These are phyloP conservation scores for Malus sylvestris DNA, from an alignment of 306 rosid species.

Conservation along the genomic window DNA sequence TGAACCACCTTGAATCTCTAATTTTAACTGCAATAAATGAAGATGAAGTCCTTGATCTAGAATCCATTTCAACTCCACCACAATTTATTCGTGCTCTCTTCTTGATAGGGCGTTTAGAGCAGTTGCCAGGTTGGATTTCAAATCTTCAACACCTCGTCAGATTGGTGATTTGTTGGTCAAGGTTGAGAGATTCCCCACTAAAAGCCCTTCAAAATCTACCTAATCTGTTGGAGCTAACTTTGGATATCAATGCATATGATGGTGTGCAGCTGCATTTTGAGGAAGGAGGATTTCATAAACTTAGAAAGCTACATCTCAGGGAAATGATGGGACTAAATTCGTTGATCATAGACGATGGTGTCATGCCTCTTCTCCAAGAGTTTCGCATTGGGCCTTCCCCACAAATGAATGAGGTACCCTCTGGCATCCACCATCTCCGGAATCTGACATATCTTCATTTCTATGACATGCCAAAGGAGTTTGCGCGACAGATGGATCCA, in stretches of 20 bases:
- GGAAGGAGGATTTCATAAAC: not conserved
- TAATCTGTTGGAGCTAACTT: not conserved
- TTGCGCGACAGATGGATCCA: not conserved
- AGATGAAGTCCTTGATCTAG: constrained; percentile 16
- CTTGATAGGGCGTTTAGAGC: not conserved
- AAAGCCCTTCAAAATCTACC: not conserved
- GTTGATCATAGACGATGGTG: not conserved
- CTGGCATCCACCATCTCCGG: not conserved
- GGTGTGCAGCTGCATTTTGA: constrained; percentile 1
- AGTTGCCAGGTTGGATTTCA: constrained; percentile 10
- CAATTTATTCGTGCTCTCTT: not conserved
- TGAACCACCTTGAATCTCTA: constrained; percentile 21
- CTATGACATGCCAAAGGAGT: not conserved
- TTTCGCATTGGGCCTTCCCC: not conserved
- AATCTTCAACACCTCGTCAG: not conserved
- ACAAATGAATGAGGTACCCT: not conserved
- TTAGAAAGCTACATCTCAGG: fast-evolving
- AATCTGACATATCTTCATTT: not conserved
- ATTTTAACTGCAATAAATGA: not conserved
- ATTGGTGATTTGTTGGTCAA: fast-evolving
- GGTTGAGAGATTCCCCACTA: not conserved
- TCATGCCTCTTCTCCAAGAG: not conserved
- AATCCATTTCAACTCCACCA: constrained; percentile 1
- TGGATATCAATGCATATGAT: not conserved
- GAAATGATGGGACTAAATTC: not conserved